Conservation (phyloP, 768 basidiomycete genomes). For the Termitomyces sp. region DNA sequence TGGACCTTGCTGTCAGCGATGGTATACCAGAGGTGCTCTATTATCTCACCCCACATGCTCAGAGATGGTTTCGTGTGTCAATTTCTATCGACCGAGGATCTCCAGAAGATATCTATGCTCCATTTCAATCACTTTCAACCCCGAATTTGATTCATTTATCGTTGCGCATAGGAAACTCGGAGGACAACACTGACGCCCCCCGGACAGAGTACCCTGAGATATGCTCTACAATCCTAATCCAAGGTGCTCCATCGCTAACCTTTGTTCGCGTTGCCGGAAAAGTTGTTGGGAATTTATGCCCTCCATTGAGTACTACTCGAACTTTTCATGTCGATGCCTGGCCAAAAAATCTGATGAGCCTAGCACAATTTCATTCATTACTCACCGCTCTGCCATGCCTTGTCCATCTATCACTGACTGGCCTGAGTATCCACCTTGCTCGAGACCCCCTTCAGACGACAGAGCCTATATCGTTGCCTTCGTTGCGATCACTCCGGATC, state of each 20-base stretch:
- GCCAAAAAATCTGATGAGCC: slow-evolving; percentile 32
- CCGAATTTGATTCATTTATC: slow-evolving; percentile 40
- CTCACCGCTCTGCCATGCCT: slow-evolving; percentile 34
- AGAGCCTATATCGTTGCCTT: slow-evolving; percentile 31
- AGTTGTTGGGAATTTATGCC: slow-evolving; percentile 38
- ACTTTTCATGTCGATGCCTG: slow-evolving; percentile 47
- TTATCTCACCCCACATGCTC: slow-evolving; percentile 32
- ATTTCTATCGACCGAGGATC: slow-evolving; percentile 24
- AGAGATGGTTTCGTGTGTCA: slow-evolving; percentile 39
- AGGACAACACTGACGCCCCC: slow-evolving; percentile 24
- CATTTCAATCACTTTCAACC: slow-evolving; percentile 26
- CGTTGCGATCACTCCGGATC: slow-evolving; percentile 40
- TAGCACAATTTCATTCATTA: slow-evolving; percentile 34
- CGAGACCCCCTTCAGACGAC: slow-evolving; percentile 28
- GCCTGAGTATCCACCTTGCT: slow-evolving; percentile 35
- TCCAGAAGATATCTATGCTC: slow-evolving; percentile 26
- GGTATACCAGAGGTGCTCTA: slow-evolving; percentile 28
- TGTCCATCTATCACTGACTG: slow-evolving; percentile 40
- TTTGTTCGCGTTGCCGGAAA: slow-evolving; percentile 43
- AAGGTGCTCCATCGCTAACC: slow-evolving; percentile 31
- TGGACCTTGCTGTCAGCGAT: slow-evolving; percentile 27
- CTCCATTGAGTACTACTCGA: slow-evolving; percentile 32
- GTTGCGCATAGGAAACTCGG: slow-evolving; percentile 31
- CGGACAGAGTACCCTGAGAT: slow-evolving; percentile 29
- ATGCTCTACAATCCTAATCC: slow-evolving; percentile 30